A percentile compares a stretch with the other conserved stretches of the same genome.
phyloP scores from a whole-genome alignment of 1,284 basidiomycete genomes.

The Tilletia walkeri region DNA sequence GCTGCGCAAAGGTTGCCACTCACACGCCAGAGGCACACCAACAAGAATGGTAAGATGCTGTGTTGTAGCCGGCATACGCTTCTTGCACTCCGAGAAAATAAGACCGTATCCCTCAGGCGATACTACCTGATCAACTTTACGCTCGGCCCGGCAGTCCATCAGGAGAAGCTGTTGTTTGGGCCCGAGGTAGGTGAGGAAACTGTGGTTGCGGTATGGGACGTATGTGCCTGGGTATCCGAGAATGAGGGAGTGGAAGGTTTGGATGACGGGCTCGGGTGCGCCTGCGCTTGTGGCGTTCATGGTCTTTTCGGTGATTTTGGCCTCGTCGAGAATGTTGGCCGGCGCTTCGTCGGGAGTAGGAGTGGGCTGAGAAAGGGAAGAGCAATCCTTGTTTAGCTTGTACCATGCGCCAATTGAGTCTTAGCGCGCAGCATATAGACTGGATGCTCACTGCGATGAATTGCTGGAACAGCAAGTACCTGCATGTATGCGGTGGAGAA shows the following conservation, averaged over 20 bases:
- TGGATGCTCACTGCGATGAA: conserved; percentile 31
- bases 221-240: conserved; percentile 46
- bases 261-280: background rate
- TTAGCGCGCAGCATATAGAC: too few species aligned
- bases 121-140: conserved; percentile 51
- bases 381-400: background rate
- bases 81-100: conserved; percentile 33
- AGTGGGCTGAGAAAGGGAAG: conserved; percentile 11
- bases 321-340: conserved; percentile 31
- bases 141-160: conserved; percentile 52
- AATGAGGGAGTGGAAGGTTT: conserved; percentile 24
- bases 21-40: conserved; percentile 52
- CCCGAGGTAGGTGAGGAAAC: conserved; percentile 47
- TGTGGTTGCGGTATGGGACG: conserved; percentile 49
- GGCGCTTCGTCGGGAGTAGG: conserved; percentile 3
- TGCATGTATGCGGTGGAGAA: conserved; percentile 63
- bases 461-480: conserved; percentile 53
- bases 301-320: conserved; percentile 36
- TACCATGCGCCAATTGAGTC: background rate
- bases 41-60: conserved; percentile 53
- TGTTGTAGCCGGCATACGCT: conserved; percentile 40
- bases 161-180: conserved; percentile 52
- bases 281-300: conserved; percentile 28
- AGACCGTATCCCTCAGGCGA: conserved; percentile 42
- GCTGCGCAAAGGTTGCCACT: background rate